Evolutionary conservation across 345 rosid genomes (phyloP).

Genomic region (Salix udensis): DNA sequence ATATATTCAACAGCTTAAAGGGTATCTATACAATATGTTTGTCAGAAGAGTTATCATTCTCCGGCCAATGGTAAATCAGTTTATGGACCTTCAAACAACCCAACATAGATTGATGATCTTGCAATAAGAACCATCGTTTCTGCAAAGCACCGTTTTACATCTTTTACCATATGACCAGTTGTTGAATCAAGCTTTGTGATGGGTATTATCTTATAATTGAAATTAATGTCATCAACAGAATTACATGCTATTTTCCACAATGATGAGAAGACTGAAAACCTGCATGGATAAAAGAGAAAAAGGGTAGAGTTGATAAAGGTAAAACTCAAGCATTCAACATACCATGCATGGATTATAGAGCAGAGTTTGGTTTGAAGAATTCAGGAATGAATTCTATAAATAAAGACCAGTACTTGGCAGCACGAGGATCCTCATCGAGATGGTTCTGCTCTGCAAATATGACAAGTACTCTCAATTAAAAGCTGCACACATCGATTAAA

Average conservation of each 20-base stretch:
- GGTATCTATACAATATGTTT: neutral
- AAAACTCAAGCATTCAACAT: neutral
- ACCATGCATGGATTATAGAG: neutral
- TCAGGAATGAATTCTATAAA: neutral
- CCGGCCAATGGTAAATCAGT: neutral
- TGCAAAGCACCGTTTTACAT: neutral
- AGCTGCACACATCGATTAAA: constrained; percentile 42
- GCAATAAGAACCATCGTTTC: neutral
- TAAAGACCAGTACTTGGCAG: constrained; percentile 77
- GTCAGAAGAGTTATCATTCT: neutral
- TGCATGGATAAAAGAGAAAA: no score
- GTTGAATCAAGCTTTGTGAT: neutral
- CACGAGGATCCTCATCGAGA: constrained; percentile 75
- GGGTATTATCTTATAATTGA: neutral
- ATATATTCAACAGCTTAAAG: neutral
- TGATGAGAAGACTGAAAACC: neutral
- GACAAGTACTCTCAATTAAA: constrained; percentile 88
- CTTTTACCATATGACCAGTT: neutral
- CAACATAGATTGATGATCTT: neutral
- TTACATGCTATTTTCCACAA: neutral
- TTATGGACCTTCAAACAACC: neutral
- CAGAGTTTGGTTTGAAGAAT: neutral
- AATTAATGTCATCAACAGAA: neutral
- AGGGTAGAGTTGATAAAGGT: neutral
- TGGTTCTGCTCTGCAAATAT: constrained; percentile 57